Evolutionary conservation across 441 rosid species (phyloP), one percentile per base, ranked within the genome.

Genomic region (Caryocar brasiliense): DNA sequence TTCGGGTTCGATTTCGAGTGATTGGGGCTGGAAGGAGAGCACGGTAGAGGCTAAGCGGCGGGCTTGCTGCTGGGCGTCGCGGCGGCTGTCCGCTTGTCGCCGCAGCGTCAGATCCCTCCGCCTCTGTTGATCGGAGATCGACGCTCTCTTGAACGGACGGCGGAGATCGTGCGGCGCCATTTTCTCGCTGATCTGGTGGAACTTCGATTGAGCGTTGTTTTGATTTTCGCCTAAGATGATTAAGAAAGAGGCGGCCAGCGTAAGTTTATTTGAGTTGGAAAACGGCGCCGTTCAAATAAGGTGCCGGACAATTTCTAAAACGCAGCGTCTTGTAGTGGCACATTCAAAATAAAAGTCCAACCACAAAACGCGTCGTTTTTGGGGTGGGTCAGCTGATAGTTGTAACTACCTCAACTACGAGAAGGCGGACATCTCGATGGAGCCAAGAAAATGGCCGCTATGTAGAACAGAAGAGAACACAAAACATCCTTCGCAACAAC

Each of bases 111-210:
- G 76, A 4, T 85, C 89, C 20, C 95, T 66, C 10, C 94, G 88
- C 67, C 72, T 62, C 71, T 85, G 88, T 35, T 91, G 96, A 56
- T 86, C 98, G 71, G 95, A 86, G 68, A 91, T 75, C 26, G 79
- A 73, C 10, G 83, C 74, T 51, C 82, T 76, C 54, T 91, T 91
- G 69, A 82, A 85, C 54, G 95, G 91, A 40, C 96, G 96, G 59
- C 93, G 95, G 40, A 63, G 23, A 51, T 85, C 96, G 62, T 67
- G 78, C 15, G 90, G 80, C 44, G 96, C 83, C 98, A 89, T 89
- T 13, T 4, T 13, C 34, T 51, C 9, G 6, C 27, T 21, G 15
- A 9, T 21, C 30, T 7, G 14, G 12, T 20, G n/a, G 24, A 24
- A 24, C 46, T 18, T 7, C 7, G 11, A 22, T 10, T 7, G 6